A percentile compares a stretch with the other conserved stretches of the same genome.
These are phyloP conservation scores for Talaromyces sp. DNA, from an alignment of 2,329 filamentous ascomycete genomes.

Conservation along the genomic window DNA sequence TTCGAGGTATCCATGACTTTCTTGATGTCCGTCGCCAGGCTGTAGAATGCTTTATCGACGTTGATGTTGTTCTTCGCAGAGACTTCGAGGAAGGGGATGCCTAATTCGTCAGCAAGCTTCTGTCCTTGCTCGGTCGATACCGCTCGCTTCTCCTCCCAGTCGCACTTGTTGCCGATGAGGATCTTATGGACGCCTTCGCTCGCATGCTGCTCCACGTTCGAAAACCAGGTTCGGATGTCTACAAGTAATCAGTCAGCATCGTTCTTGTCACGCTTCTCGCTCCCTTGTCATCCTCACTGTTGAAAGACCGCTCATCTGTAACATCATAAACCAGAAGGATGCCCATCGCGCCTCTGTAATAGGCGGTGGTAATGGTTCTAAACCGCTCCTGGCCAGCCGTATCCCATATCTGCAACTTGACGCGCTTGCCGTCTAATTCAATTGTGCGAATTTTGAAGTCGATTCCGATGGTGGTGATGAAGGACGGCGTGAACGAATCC, in stretches of 20 bases:
- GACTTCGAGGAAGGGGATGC: constrained; percentile 97
- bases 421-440: constrained; percentile 95
- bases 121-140: constrained; percentile 92
- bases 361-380: constrained; percentile 96
- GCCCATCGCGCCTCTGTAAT: constrained; percentile 97
- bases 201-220: constrained; percentile 96
- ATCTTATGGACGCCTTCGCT: constrained; percentile 99
- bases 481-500: constrained; percentile 94
- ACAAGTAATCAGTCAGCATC: constrained; percentile 6
- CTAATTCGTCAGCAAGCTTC: constrained; percentile 87
- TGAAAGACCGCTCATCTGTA: constrained; percentile 91
- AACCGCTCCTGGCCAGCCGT: constrained; percentile 98
- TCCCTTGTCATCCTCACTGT: constrained; percentile 60
- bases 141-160: constrained; percentile 98
- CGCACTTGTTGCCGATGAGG: constrained; percentile 98
- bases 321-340: constrained; percentile 98
- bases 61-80: constrained; percentile 99
- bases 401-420: constrained; percentile 99
- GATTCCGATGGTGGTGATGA: constrained; percentile 99
- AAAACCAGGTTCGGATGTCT: constrained; percentile 99
- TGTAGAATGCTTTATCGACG: constrained; percentile 98
- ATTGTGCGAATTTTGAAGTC: constrained; percentile 99
- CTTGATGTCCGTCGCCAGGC: constrained; percentile 93
- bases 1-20: constrained; percentile 93
- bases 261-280: neutral